Evolutionary conservation across 371 early-diverging fungal species (phyloP).

Genomic region (Mucor piriformis): DNA sequence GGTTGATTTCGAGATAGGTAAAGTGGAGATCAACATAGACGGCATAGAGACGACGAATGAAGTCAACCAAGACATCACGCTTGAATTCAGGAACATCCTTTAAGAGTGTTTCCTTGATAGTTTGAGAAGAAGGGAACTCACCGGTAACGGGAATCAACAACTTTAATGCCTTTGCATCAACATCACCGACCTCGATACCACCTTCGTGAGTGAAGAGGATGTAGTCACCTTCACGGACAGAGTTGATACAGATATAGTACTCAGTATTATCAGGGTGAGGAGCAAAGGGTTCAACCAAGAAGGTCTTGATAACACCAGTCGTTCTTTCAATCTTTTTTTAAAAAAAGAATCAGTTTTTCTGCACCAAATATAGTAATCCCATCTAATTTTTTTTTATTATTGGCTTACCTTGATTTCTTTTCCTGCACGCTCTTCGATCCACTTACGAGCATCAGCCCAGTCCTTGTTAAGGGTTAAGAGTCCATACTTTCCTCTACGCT

Average conservation of each 20-base stretch:
- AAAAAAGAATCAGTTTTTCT: not conserved
- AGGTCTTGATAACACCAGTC: slow-evolving; percentile 88
- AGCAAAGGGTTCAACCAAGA: slow-evolving; percentile 95
- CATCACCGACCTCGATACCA: slow-evolving; percentile 97
- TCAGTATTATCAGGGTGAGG: slow-evolving; percentile 92
- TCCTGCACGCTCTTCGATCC: slow-evolving; percentile 90
- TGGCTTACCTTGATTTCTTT: slow-evolving; percentile 74
- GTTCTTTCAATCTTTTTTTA: slow-evolving; percentile 83
- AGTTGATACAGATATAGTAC: slow-evolving; percentile 96
- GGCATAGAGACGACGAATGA: slow-evolving; percentile 89
- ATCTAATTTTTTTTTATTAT: slow-evolving; percentile 17
- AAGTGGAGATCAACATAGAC: slow-evolving; percentile 96
- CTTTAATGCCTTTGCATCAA: slow-evolving; percentile 94
- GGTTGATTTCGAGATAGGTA: slow-evolving; percentile 98
- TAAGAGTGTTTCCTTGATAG: slow-evolving; percentile 70
- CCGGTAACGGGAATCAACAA: slow-evolving; percentile 72
- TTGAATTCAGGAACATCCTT: slow-evolving; percentile 71
- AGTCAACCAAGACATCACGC: slow-evolving; percentile 85
- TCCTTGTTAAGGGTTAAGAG: slow-evolving; percentile 87
- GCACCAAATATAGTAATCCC: slow-evolving; percentile 14
- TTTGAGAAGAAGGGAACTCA: slow-evolving; percentile 64
- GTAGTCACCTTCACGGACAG: slow-evolving; percentile 92
- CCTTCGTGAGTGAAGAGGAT: slow-evolving; percentile 97
- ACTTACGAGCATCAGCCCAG: slow-evolving; percentile 84
- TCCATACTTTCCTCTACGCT: slow-evolving; percentile 96